Base-by-base conservation (phyloP, 1,139 yeast species). In the Yamadazyma diddensiae region DNA sequence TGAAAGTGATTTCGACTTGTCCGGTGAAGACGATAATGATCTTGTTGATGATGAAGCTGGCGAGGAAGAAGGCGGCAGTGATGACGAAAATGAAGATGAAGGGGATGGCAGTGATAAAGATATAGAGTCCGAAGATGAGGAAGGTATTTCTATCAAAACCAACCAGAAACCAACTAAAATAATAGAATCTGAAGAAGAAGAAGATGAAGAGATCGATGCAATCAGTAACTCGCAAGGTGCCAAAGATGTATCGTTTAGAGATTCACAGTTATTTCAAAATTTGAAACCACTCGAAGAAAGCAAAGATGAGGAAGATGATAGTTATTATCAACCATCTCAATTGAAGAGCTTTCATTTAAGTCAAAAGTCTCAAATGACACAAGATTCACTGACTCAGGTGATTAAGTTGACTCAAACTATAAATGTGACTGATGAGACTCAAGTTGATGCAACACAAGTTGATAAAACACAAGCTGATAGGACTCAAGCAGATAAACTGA, bases 251-350 rank as follows among this genome's bases (percentile, higher is more conserved):
- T 31, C 39, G 5, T 28, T 30, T 14, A 26, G 27, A 11, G 29
- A 29, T 21, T 37, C 43, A 14, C 51, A 52, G 29, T 49, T 62
- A 24, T 62, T 62, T 39, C 55, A 50, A 33, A 62, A 64, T 37
- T 52, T 64, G 37, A 47, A 53, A 22, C 64, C 66, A 2, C 9
- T 35, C 9, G 14, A 26, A 3, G 5, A 14, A 6, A 12, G 22
- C 5, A 15, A 17, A 13, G 29, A 28, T 1, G 20, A 14, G 5
- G 23, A 23, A 10, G 23, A 18, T 7, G 32, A 26, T 5, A 30
- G 28, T 19, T 36, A 24, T 29, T 25, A 21, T 14, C 34, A 23
- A 15, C 35, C 28, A 15, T 26, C 27, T 21, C 34, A 34, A 26
- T 15, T 27, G 16, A 37, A 34, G 17, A 28, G 34, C 13, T 30